phyloP scores from a whole-genome alignment of 768 basidiomycete species.

The Auricularia cornea region DNA sequence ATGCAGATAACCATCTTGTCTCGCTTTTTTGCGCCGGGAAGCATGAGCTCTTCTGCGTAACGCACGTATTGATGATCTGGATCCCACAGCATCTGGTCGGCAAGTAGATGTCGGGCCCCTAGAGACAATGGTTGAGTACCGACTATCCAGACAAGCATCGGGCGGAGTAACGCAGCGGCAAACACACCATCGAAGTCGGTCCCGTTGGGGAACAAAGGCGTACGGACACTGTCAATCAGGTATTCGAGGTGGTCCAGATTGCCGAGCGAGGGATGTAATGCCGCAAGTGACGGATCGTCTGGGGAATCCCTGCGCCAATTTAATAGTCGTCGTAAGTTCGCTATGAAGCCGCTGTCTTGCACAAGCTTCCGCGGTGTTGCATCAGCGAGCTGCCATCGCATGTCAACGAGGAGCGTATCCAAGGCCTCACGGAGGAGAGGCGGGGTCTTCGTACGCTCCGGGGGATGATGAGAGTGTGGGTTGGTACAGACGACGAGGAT shows the following conservation, averaged over 20 bases:
- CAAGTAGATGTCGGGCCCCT: no score
- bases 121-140: no score
- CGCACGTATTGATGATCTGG: constrained; percentile 14
- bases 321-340: constrained; percentile 8
- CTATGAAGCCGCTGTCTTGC: constrained; percentile 17
- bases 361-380: constrained; percentile 20
- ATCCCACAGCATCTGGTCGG: no score
- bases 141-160: background rate
- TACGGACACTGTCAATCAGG: constrained; percentile 14
- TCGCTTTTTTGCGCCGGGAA: constrained; percentile 2
- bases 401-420: constrained; percentile 6
- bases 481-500: constrained; percentile 9
- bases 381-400: constrained; percentile 22
- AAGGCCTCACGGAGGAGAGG: constrained; percentile 10
- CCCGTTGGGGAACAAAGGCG: constrained; percentile 13
- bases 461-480: constrained; percentile 7
- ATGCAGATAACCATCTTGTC: constrained; percentile 16
- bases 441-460: constrained; percentile 3
- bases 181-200: constrained; percentile 18
- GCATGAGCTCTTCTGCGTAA: constrained; percentile 11
- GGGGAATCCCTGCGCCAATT: constrained; percentile 8
- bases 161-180: background rate
- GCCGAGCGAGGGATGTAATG: constrained; percentile 13
- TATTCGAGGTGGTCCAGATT: constrained; percentile 18
- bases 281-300: constrained; percentile 4